These are phyloP conservation scores for Physcia stellaris DNA, from an alignment of 495 filamentous ascomycete genomes.

Conservation along the genomic window DNA sequence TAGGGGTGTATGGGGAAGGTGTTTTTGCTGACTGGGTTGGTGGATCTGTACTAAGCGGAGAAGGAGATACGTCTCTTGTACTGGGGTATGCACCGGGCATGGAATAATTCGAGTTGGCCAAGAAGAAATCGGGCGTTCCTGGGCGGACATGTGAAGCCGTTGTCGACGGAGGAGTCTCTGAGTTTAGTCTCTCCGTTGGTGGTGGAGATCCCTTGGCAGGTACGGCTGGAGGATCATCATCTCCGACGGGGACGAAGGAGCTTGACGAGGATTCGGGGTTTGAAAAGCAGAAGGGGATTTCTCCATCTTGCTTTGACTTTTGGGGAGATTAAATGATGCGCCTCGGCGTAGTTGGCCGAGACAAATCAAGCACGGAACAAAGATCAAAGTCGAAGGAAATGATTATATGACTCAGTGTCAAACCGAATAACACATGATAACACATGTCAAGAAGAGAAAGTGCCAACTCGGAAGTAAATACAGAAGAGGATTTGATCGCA, in stretches of 20 bases:
- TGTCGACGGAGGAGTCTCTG: not conserved
- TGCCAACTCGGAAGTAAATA: not conserved
- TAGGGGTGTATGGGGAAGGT: not conserved
- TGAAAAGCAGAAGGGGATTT: not conserved
- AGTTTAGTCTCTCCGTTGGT: constrained; percentile 1
- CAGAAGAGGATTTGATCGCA: not conserved
- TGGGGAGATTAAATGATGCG: not conserved
- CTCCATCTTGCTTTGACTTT: not conserved
- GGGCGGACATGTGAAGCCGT: not conserved
- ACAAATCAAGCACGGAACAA: not conserved
- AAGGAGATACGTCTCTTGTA: not conserved
- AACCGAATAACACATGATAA: not conserved
- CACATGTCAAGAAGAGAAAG: not conserved
- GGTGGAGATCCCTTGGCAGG: constrained; percentile 6
- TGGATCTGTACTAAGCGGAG: not conserved
- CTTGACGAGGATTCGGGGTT: constrained; percentile 3
- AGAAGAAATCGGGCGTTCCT: not conserved
- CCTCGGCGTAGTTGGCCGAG: not conserved
- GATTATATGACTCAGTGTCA: not conserved
- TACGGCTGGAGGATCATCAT: constrained; percentile 6
- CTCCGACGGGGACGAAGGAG: constrained; percentile 7
- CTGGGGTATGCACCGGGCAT: constrained; percentile 16
- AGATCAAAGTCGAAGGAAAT: not conserved
- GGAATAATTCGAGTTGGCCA: constrained; percentile 1
- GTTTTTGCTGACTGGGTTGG: not conserved